Base-by-base conservation (phyloP, 2,329 filamentous ascomycete species). In the Colletotrichum sp. region DNA sequence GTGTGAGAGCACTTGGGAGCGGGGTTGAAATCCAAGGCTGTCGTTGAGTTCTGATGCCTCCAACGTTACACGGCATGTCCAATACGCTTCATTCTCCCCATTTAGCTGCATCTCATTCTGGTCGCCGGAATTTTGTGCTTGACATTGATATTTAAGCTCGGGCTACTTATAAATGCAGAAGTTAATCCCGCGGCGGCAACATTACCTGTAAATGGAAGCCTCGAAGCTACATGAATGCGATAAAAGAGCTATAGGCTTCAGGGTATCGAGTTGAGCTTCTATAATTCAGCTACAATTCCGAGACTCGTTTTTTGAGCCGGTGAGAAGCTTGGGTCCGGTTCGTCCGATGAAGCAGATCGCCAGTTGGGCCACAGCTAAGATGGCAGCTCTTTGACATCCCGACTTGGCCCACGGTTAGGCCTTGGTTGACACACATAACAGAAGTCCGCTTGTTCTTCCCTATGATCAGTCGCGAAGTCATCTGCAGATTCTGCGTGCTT, bases 381-480 rank as follows among this genome's bases (percentile, higher is more conserved):
- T 24, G 43, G n/a, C 43, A 52, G 43, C 43, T 24, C 43, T 52
- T 52, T 52, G 43, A 8, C 43, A 52, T 52, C 43, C n/a, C 55
- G 24, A 1, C 24, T 26, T 6, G 15, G 21, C 55, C 15, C 38
- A n/a, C 18, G 12, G 12, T 21, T 13, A 8, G 43, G 3, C 43
- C 43, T 52, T 21, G 43, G n/a, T 52, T 13, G 43, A 52, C n/a
- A 24, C 4, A 6, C 0, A 61, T 12, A 24, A 32, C 15, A 21
- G 10, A 43, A 13, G 5, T 9, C n/a, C 8, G 2, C 61, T 64
- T 10, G 7, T 10, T 62, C 16, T 36, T 34, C n/a, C 16, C 24
- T 26, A 34, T 48, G 55, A 75, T 64, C 34, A 26, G 38, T 13
- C 21, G 62, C 66, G 28, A 65, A 43, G 73, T 73, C 34, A 48